Evolutionary conservation across 2,329 filamentous ascomycete species (phyloP).

Genomic region (Alternaria sp.): DNA sequence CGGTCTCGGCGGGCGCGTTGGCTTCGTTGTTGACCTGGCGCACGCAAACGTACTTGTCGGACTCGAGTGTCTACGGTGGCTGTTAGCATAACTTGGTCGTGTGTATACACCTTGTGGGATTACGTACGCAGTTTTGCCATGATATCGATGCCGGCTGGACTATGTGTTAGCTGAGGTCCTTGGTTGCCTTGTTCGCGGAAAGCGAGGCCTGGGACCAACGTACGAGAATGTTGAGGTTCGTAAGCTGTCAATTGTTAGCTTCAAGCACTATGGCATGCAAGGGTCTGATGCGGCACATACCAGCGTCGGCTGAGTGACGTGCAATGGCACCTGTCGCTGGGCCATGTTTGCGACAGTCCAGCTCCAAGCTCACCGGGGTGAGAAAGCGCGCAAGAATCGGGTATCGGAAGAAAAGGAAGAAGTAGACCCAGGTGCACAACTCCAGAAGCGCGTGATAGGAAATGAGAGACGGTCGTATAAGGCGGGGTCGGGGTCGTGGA

Average conservation of each 20-base stretch:
- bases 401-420: conserved; percentile 45
- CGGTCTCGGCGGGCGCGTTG: conserved; percentile 84
- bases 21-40: conserved; percentile 86
- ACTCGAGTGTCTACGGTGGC: conserved; percentile 83
- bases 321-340: conserved; percentile 86
- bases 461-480: conserved; percentile 43
- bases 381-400: conserved; percentile 39
- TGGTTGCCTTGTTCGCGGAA: conserved; percentile 19
- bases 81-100: conserved; percentile 25
- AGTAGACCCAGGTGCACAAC: conserved; percentile 48
- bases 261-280: conserved; percentile 1
- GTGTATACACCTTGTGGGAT: neutral
- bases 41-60: conserved; percentile 94
- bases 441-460: conserved; percentile 47
- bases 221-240: conserved; percentile 57
- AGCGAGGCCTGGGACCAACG: conserved; percentile 32
- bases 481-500: conserved; percentile 33
- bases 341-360: conserved; percentile 59
- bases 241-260: conserved; percentile 51
- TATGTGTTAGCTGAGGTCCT: conserved; percentile 36
- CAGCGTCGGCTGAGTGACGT: conserved; percentile 80
- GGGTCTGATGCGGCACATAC: conserved; percentile 51
- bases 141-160: conserved; percentile 73
- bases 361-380: conserved; percentile 48
- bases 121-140: conserved; percentile 84